phyloP scores from a whole-genome alignment of 257 asterid genomes.

The Henckelia pumila region DNA sequence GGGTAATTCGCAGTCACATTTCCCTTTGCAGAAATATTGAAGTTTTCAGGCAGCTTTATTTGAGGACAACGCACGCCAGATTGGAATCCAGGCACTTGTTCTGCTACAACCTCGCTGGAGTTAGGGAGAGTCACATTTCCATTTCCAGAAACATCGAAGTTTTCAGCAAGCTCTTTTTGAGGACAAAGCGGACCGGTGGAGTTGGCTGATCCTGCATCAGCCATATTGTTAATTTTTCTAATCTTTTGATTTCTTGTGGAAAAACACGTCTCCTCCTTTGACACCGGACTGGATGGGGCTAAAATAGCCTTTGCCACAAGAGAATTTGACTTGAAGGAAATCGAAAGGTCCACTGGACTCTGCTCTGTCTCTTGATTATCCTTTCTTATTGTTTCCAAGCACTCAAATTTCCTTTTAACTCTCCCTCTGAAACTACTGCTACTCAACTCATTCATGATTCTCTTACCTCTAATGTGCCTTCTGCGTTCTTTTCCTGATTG shows the following conservation, averaged over 20 bases:
- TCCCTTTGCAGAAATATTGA: conserved; percentile 26
- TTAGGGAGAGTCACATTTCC: conserved; percentile 25
- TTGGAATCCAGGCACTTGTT: conserved; percentile 28
- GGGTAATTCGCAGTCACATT: conserved; percentile 18
- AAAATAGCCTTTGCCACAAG: conserved; percentile 71
- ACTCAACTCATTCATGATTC: conserved; percentile 25
- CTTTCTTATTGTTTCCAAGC: conserved; percentile 30
- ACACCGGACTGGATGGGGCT: conserved; percentile 43
- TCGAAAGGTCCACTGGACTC: conserved; percentile 69
- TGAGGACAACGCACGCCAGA: conserved; percentile 28
- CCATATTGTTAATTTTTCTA: conserved; percentile 26
- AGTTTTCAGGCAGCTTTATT: conserved; percentile 30
- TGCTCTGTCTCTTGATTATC: conserved; percentile 44
- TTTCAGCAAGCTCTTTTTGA: too few relatives aligned
- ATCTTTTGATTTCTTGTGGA: conserved; percentile 27
- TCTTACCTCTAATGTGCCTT: conserved; percentile 33
- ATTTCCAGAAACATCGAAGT: too few relatives aligned
- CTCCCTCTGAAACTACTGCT: conserved; percentile 37
- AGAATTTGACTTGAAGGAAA: conserved; percentile 74
- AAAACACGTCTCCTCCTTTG: conserved; percentile 27
- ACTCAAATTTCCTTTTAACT: conserved; percentile 31
- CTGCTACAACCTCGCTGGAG: conserved; percentile 29
- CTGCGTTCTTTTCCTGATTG: conserved; percentile 45
- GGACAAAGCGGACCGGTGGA: too few relatives aligned
- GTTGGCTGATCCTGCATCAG: conserved; percentile 33